Conservation (phyloP, 2,329 filamentous ascomycete genomes). For the Xylariomycetidae sp. region DNA sequence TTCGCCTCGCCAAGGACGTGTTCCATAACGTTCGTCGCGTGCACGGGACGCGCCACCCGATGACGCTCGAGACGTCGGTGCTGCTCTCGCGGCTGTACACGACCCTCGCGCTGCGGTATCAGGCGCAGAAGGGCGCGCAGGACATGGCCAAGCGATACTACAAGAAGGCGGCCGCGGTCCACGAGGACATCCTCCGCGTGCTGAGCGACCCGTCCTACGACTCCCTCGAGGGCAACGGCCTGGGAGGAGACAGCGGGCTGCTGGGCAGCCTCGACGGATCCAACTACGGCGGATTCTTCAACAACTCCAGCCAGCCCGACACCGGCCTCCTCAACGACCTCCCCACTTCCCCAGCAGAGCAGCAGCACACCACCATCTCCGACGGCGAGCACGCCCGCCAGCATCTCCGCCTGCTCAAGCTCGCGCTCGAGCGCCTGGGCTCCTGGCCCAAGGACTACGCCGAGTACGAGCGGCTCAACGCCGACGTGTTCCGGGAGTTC, state of each 20-base stretch:
- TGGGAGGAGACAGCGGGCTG: not conserved
- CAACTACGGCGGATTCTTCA: not conserved
- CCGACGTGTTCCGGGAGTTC: conserved; percentile 37
- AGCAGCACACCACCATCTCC: not conserved
- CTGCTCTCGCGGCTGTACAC: conserved; percentile 19
- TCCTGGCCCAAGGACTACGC: conserved; percentile 40
- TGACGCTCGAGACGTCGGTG: conserved; percentile 17
- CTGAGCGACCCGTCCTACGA: conserved; percentile 28
- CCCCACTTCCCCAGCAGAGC: too few species aligned
- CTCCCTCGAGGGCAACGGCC: conserved; percentile 23
- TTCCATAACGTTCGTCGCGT: conserved; percentile 21
- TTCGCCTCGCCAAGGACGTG: conserved; percentile 19
- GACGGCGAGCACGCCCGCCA: not conserved
- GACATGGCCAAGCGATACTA: conserved; percentile 33
- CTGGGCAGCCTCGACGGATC: not conserved
- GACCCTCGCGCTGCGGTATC: conserved; percentile 29
- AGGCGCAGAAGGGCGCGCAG: conserved; percentile 24
- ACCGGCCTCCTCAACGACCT: too few species aligned
- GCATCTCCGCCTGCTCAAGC: conserved; percentile 29
- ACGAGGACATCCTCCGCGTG: conserved; percentile 32
- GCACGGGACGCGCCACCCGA: conserved; percentile 15
- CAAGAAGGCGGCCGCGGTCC: conserved; percentile 30
- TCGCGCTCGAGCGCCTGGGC: conserved; percentile 33
- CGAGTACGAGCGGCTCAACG: conserved; percentile 44
- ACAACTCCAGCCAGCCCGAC: too few species aligned